Conservation (phyloP, 805 yeast species). For the Candida ovalis region DNA sequence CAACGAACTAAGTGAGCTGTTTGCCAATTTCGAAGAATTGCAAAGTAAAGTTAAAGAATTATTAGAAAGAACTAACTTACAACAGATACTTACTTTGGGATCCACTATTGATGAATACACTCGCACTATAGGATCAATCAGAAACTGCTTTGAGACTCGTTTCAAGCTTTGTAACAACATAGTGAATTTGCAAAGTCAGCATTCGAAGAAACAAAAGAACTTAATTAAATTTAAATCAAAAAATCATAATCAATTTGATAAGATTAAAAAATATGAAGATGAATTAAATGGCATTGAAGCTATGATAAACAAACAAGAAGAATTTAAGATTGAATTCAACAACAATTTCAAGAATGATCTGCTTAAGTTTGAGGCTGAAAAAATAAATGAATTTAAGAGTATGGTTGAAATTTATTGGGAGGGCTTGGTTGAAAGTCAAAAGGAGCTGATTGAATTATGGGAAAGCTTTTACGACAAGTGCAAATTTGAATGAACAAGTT, state of each 20-base stretch:
- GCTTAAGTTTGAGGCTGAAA: constrained; percentile 65
- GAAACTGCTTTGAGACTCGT: constrained; percentile 71
- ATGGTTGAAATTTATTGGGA: constrained; percentile 89
- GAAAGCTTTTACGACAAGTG: constrained; percentile 73
- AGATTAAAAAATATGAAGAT: constrained; percentile 48
- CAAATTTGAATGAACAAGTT: constrained; percentile 22
- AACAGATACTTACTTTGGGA: constrained; percentile 83
- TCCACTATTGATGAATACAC: constrained; percentile 85
- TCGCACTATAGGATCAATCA: constrained; percentile 70
- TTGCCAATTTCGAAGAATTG: constrained; percentile 67
- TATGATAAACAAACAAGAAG: constrained; percentile 49
- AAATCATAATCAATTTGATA: constrained; percentile 56
- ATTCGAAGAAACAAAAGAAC: constrained; percentile 42
- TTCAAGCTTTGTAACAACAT: constrained; percentile 49
- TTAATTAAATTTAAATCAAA: constrained; percentile 41
- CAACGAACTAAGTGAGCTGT: constrained; percentile 56
- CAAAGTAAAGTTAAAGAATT: constrained; percentile 70
- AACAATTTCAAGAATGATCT: constrained; percentile 66
- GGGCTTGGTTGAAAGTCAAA: constrained; percentile 86
- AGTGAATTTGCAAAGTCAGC: constrained; percentile 40
- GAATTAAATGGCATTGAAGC: constrained; percentile 58
- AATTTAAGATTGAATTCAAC: constrained; percentile 60
- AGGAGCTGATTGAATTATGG: constrained; percentile 86
- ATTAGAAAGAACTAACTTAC: constrained; percentile 72
- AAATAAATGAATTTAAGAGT: constrained; percentile 79